Conservation (phyloP, 768 basidiomycete genomes). For the Pleurotus tuoliensis region DNA sequence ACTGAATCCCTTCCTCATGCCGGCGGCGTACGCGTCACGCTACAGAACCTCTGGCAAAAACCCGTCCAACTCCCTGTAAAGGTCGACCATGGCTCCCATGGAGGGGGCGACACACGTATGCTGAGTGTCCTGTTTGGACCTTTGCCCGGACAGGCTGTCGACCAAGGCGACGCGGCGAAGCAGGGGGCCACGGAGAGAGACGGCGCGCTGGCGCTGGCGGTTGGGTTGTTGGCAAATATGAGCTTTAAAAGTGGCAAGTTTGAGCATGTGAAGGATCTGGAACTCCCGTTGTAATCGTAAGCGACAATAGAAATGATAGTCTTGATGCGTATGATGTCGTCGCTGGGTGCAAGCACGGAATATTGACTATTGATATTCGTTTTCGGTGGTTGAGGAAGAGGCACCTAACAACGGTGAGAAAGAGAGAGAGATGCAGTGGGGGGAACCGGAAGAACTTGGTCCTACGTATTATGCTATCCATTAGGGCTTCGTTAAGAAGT, state of each 20-base stretch:
- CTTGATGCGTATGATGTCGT: too few relatives aligned
- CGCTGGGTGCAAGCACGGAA: too few relatives aligned
- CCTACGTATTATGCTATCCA: too few relatives aligned
- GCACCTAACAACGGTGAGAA: too few relatives aligned
- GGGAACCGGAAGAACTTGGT: too few relatives aligned
- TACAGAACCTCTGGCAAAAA: conserved; percentile 42
- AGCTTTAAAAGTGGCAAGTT: conserved; percentile 43
- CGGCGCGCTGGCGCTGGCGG: conserved; percentile 42
- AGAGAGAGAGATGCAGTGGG: too few relatives aligned
- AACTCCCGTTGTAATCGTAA: conserved; percentile 16
- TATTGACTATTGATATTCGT: too few relatives aligned
- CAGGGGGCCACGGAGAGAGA: conserved; percentile 45
- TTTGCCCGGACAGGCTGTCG: conserved; percentile 32
- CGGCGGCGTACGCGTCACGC: conserved; percentile 36
- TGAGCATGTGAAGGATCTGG: conserved; percentile 29
- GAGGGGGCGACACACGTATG: conserved; percentile 46
- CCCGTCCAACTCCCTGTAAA: conserved; percentile 36
- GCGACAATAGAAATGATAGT: too few relatives aligned
- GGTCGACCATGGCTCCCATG: conserved; percentile 40
- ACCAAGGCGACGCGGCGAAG: conserved; percentile 39
- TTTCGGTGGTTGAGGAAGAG: too few relatives aligned
- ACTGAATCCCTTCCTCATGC: conserved; percentile 34
- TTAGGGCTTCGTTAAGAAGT: too few relatives aligned
- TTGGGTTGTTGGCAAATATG: conserved; percentile 46
- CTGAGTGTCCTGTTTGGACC: conserved; percentile 45